These are phyloP conservation scores for Conticribra weissflogii DNA, from an alignment of 108 stramenopile genomes.

Conservation along the genomic window DNA sequence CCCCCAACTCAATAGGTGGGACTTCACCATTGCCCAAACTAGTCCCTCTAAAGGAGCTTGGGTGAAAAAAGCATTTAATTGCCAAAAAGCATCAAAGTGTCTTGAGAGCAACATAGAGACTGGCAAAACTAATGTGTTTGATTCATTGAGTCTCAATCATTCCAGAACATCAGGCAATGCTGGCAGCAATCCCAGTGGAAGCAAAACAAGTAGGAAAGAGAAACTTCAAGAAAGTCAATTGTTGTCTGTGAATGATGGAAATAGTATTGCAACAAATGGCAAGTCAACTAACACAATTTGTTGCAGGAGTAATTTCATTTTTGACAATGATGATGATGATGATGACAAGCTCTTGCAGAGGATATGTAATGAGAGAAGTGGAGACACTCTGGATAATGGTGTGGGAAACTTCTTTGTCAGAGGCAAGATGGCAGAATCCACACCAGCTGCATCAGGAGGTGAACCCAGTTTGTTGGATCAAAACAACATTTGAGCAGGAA, in stretches of 20 bases:
- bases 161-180: not conserved
- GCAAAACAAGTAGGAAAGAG: not conserved
- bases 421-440: slow-evolving; percentile 27
- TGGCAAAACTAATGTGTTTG: not conserved
- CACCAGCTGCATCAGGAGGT: slow-evolving; percentile 53
- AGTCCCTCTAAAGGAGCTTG: slow-evolving; percentile 80
- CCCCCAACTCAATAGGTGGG: slow-evolving; percentile 88
- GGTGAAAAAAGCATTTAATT: slow-evolving; percentile 95
- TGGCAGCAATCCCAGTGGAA: not conserved
- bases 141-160: not conserved
- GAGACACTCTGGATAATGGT: slow-evolving; percentile 36
- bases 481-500: slow-evolving; percentile 93
- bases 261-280: not conserved
- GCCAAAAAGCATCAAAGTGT: not conserved
- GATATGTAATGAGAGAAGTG: slow-evolving; percentile 54
- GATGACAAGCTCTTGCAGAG: slow-evolving; percentile 86
- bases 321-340: not conserved
- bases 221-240: not conserved
- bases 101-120: not conserved
- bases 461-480: slow-evolving; percentile 80
- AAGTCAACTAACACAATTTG: not conserved
- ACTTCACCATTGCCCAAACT: slow-evolving; percentile 92
- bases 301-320: not conserved
- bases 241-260: not conserved
- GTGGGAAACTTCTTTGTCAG: slow-evolving; percentile 37